Percentiles rank a stretch among this genome's conserved stretches.
Conservation (phyloP, 495 filamentous ascomycete genomes). For the Massariosphaeria phaeospora region DNA sequence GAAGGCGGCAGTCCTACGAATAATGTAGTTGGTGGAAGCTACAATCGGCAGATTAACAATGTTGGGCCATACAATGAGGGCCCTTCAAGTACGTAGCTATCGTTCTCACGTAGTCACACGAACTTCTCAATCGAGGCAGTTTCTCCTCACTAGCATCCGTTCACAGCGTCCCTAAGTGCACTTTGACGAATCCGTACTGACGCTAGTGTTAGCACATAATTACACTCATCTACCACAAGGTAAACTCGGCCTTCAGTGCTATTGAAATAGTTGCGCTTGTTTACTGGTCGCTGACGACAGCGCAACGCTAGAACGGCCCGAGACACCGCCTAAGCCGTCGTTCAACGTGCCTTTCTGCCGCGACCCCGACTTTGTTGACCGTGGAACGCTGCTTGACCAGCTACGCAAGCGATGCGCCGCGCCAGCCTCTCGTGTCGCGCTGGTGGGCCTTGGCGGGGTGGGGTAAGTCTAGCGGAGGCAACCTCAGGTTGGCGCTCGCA, state of each 20-base stretch:
- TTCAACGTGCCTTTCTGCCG: conserved; percentile 35
- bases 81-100: background rate
- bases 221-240: background rate
- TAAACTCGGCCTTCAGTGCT: background rate
- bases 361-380: conserved; percentile 43
- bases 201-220: background rate
- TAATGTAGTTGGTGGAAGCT: background rate
- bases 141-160: background rate
- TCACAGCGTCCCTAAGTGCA: background rate
- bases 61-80: background rate
- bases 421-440: conserved; percentile 27
- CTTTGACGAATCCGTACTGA: background rate
- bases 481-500: background rate
- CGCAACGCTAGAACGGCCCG: background rate
- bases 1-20: background rate
- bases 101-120: background rate
- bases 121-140: background rate
- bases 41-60: background rate
- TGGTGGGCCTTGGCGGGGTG: too few relatives aligned
- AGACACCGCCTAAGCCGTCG: background rate
- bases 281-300: background rate
- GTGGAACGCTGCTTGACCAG: conserved; percentile 38
- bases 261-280: background rate
- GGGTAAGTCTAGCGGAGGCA: conserved; percentile 42
- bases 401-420: conserved; percentile 31